Base-by-base conservation (phyloP, 2,329 filamentous ascomycete species). In the Sphaerulina musiva region DNA sequence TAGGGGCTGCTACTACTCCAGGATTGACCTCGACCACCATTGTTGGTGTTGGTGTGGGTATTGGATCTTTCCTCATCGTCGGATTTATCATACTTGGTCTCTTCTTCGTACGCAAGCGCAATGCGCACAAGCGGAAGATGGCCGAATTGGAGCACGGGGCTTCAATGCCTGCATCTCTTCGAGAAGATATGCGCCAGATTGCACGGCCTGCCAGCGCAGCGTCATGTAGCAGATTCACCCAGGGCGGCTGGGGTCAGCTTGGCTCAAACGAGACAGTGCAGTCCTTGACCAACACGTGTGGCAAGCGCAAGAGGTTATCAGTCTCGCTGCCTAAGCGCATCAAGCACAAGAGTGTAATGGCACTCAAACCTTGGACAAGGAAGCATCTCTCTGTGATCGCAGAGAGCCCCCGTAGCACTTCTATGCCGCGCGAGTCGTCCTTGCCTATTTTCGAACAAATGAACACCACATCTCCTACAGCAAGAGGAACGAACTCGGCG, bases 211-310 rank as follows among this genome's bases (percentile, higher is more conserved):
- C 57, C 5, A 62, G 48, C 10, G 54, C 46, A 26, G 50, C 56
- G 17, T 52, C 63, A n/a, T 45, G 57, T 23, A 53, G 58, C n/a
- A 53, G 54, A 12, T 44, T 64, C 7, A 50, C 47, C 4, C 66
- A 66, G 42, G 66, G 66, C 11, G 72, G 70, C 38, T 76, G 73
- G 73, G 71, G 67, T 12, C 62, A 70, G 46, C 60, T 76, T 8
- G 64, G 65, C 9, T 76, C 73, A 0, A 64, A 67, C n/a, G 73
- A 75, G 39, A 60, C 62, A n/a, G 49, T 70, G n/a, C 41, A 63
- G 10, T 46, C 45, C 7, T 43, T 47, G 17, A 9, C 42, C 14
- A 41, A 51, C 42, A 36, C 36, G 6, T 42, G 42, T 20, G 47
- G 46, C 17, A 58, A 59, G 51, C 56, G 58, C 29, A 64, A 65